These are phyloP conservation scores for Sophora flavescens DNA, from an alignment of 306 rosid species.

Conservation along the genomic window DNA sequence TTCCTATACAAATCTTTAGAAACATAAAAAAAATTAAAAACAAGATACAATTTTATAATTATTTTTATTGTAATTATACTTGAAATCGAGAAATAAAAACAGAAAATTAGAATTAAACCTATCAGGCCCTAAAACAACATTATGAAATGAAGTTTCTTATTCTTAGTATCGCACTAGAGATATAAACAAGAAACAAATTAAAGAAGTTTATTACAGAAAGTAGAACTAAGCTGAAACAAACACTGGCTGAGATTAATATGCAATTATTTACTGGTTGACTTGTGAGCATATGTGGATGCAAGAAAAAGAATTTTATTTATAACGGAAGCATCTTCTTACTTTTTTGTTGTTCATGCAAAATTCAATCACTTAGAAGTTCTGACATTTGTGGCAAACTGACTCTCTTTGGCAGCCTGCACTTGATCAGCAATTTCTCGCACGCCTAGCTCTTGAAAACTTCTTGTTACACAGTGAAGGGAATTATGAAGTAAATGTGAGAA, in stretches of 20 bases:
- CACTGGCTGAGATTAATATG: constrained; percentile 1
- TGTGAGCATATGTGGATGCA: background rate
- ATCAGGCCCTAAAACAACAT: constrained; percentile 40
- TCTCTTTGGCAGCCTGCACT: constrained; percentile 53
- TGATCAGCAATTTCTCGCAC: constrained; percentile 41
- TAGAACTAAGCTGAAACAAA: constrained; percentile 36
- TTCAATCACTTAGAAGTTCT: constrained; percentile 67
- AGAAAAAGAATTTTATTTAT: background rate
- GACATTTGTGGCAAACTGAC: constrained; percentile 67
- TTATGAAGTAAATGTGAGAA: constrained; percentile 66
- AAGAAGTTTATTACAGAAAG: constrained; percentile 36
- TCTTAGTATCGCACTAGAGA: constrained; percentile 18
- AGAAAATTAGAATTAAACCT: too few species aligned
- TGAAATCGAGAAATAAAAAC: too few species aligned
- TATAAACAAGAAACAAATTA: constrained; percentile 16
- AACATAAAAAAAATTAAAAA: too few species aligned
- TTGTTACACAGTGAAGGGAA: constrained; percentile 55
- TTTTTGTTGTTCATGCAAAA: constrained; percentile 66
- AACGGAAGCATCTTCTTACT: constrained; percentile 57
- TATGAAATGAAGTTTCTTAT: constrained; percentile 46
- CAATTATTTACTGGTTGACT: constrained; percentile 21
- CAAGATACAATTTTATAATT: too few species aligned
- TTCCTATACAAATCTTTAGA: too few species aligned
- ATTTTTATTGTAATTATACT: too few species aligned
- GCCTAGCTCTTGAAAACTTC: constrained; percentile 51